These are phyloP conservation scores for Mycosarcoma maydis DNA, from an alignment of 1,284 basidiomycete genomes.

Conservation along the genomic window DNA sequence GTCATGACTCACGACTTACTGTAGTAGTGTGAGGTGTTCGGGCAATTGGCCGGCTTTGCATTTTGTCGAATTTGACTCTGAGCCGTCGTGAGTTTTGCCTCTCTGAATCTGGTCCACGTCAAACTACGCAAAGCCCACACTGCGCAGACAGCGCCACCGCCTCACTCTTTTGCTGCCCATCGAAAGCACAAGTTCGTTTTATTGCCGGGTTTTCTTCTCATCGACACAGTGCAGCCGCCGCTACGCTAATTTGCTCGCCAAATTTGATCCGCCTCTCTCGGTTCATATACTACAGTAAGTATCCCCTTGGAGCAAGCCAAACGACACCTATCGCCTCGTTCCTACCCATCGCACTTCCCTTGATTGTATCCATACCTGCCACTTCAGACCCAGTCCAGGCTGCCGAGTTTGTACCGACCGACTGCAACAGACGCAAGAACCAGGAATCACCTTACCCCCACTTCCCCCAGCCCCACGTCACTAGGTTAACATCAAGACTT, in stretches of 20 bases:
- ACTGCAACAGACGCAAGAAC: too few species aligned
- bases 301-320: too few species aligned
- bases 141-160: not conserved
- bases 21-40: constrained; percentile 3
- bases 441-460: not conserved
- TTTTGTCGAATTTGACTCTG: constrained; percentile 8
- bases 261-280: too few species aligned
- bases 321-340: too few species aligned
- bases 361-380: too few species aligned
- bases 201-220: constrained; percentile 7
- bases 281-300: not conserved
- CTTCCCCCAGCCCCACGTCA: not conserved
- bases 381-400: too few species aligned
- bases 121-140: constrained; percentile 2
- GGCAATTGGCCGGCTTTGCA: constrained; percentile 35
- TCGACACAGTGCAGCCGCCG: not conserved
- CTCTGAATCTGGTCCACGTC: not conserved
- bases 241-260: too few species aligned
- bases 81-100: not conserved
- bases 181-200: not conserved
- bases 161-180: not conserved
- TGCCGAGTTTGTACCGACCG: too few species aligned
- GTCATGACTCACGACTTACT: not conserved
- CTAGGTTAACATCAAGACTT: not conserved
- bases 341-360: not conserved